These are phyloP conservation scores for Spergularia azorica DNA, from an alignment of 179 eudicot species.

Conservation along the genomic window DNA sequence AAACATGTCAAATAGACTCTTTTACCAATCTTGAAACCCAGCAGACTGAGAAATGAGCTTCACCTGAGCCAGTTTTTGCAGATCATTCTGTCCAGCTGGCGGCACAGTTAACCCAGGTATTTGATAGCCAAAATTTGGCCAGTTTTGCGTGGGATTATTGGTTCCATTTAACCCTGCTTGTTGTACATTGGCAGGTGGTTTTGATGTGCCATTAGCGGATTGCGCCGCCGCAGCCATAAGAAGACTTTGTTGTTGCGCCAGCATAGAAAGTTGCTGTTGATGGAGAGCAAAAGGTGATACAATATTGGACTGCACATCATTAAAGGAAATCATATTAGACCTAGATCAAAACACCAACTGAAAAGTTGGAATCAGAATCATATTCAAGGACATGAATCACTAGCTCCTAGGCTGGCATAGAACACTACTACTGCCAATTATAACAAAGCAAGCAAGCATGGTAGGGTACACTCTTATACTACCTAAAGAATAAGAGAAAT, in stretches of 20 bases:
- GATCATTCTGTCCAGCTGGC: slow-evolving; percentile 62
- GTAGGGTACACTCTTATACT: too few species aligned
- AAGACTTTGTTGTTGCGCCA: slow-evolving; percentile 91
- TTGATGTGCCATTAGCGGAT: slow-evolving; percentile 55
- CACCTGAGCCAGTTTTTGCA: slow-evolving; percentile 76
- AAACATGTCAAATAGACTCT: slow-evolving; percentile 2
- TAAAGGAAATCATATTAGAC: neutral
- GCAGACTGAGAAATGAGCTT: neutral
- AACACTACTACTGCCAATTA: too few species aligned
- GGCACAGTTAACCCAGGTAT: slow-evolving; percentile 70
- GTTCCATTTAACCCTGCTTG: slow-evolving; percentile 59
- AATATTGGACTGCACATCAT: slow-evolving; percentile 70
- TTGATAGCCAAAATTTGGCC: slow-evolving; percentile 78
- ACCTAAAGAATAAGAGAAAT: too few species aligned
- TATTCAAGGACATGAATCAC: neutral
- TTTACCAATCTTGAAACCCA: too few species aligned
- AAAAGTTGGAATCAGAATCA: neutral
- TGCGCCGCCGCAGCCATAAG: slow-evolving; percentile 94
- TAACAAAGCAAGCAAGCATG: too few species aligned
- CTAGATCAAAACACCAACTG: neutral
- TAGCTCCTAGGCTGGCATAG: neutral
- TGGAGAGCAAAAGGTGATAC: slow-evolving; percentile 85
- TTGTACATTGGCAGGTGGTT: slow-evolving; percentile 45
- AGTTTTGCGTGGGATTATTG: slow-evolving; percentile 58
- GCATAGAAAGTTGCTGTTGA: slow-evolving; percentile 89